phyloP scores from a whole-genome alignment of 768 basidiomycete species.

The Crepidotus variabilis region DNA sequence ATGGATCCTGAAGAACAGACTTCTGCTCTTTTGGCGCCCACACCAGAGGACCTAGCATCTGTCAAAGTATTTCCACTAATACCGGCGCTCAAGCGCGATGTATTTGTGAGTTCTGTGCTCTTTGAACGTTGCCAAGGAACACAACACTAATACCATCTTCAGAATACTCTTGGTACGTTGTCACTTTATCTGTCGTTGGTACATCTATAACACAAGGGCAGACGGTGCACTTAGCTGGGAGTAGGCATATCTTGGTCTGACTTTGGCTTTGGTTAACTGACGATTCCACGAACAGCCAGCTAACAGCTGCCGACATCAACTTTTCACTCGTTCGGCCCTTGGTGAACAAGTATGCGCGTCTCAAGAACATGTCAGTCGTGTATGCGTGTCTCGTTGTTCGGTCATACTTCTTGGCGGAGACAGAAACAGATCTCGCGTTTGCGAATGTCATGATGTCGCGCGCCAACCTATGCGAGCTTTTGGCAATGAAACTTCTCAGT shows the following conservation, averaged over 20 bases:
- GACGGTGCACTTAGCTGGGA: constrained; percentile 79
- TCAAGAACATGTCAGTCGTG: constrained; percentile 70
- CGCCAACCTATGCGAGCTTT: constrained; percentile 81
- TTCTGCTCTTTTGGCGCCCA: constrained; percentile 46
- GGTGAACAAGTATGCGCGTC: constrained; percentile 72
- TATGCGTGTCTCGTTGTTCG: constrained; percentile 77
- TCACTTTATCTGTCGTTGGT: neutral
- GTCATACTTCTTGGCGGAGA: constrained; percentile 71
- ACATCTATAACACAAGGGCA: constrained; percentile 23
- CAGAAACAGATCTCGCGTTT: constrained; percentile 71
- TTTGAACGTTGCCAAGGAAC: neutral
- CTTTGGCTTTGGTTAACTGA: neutral
- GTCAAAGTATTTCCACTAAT: constrained; percentile 83
- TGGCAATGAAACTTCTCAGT: constrained; percentile 83
- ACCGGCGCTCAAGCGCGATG: constrained; percentile 65
- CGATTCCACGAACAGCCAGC: constrained; percentile 44
- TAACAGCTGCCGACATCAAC: constrained; percentile 81
- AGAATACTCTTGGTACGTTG: constrained; percentile 42
- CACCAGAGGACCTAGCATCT: constrained; percentile 52
- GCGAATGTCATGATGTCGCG: constrained; percentile 62
- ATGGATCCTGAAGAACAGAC: constrained; percentile 44
- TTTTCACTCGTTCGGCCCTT: constrained; percentile 76
- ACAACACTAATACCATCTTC: constrained; percentile 14
- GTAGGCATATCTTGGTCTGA: constrained; percentile 38
- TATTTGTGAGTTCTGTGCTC: constrained; percentile 48